Evolutionary conservation across 148 eudicot genomes (phyloP).

Genomic region (Chenopodium berlandieri): DNA sequence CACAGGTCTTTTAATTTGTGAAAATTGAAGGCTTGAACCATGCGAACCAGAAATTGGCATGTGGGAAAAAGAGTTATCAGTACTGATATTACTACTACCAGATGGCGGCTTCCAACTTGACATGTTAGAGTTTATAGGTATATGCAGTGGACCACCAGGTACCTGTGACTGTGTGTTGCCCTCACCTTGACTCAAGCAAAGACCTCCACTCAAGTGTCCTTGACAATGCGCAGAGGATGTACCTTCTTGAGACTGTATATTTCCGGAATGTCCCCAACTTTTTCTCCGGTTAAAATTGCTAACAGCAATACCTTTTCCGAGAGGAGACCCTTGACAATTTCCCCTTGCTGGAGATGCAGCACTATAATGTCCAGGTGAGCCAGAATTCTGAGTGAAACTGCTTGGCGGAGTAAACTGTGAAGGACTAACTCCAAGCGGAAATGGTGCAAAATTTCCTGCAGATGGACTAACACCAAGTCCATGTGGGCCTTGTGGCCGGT

Average conservation of each 20-base stretch:
- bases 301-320: slow-evolving; percentile 62
- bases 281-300: slow-evolving; percentile 72
- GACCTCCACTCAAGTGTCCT: slow-evolving; percentile 46
- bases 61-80: slow-evolving; percentile 40
- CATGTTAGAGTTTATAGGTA: slow-evolving; percentile 46
- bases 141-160: slow-evolving; percentile 47
- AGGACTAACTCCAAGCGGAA: slow-evolving; percentile 96
- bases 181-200: slow-evolving; percentile 49
- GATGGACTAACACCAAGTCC: slow-evolving; percentile 86
- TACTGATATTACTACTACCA: slow-evolving; percentile 38
- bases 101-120: slow-evolving; percentile 54
- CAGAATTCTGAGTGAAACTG: slow-evolving; percentile 51
- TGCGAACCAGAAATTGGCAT: slow-evolving; percentile 33
- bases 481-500: slow-evolving; percentile 57
- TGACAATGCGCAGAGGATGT: slow-evolving; percentile 55
- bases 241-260: slow-evolving; percentile 53
- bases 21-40: slow-evolving; percentile 36
- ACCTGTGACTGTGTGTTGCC: slow-evolving; percentile 44
- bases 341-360: slow-evolving; percentile 81
- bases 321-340: slow-evolving; percentile 75
- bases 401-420: slow-evolving; percentile 96
- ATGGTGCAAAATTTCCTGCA: slow-evolving; percentile 66
- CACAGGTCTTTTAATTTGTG: slow-evolving; percentile 36
- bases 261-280: slow-evolving; percentile 61
- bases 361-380: slow-evolving; percentile 86